These are phyloP conservation scores for Anisogramma anomala DNA, from an alignment of 2,329 filamentous ascomycete genomes.

Conservation along the genomic window DNA sequence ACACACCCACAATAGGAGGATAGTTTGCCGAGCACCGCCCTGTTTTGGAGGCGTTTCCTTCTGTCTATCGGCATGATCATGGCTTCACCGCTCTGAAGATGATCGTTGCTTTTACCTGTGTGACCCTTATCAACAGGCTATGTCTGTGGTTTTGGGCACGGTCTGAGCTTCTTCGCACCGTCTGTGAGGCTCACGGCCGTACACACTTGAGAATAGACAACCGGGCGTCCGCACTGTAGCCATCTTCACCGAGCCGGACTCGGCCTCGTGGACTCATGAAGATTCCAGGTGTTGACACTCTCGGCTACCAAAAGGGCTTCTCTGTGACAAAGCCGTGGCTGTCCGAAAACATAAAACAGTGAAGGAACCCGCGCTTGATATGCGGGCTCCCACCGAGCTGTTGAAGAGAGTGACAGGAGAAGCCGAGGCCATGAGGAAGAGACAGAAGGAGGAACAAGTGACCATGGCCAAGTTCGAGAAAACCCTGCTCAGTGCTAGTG, in stretches of 20 bases:
- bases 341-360: conserved; percentile 45
- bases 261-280: conserved; percentile 43
- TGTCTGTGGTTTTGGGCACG: no score
- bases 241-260: conserved; percentile 46
- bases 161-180: no score
- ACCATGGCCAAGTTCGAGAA: conserved; percentile 12
- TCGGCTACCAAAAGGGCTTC: conserved; percentile 40
- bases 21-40: no score
- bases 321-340: conserved; percentile 36
- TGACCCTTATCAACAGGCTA: no score
- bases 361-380: conserved; percentile 40
- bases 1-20: no score
- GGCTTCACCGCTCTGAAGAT: no score
- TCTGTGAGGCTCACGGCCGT: no score
- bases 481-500: conserved; percentile 12
- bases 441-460: conserved; percentile 36
- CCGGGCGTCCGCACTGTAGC: conserved; percentile 41
- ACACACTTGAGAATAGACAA: no score
- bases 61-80: no score
- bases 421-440: conserved; percentile 31
- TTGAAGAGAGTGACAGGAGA: conserved; percentile 34
- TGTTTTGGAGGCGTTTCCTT: no score
- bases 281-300: conserved; percentile 40
- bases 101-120: no score
- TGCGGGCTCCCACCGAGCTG: conserved; percentile 41